Conservation (phyloP, 228 moss, liverwort and hornwort genomes). For the Sphagnum fallax region DNA sequence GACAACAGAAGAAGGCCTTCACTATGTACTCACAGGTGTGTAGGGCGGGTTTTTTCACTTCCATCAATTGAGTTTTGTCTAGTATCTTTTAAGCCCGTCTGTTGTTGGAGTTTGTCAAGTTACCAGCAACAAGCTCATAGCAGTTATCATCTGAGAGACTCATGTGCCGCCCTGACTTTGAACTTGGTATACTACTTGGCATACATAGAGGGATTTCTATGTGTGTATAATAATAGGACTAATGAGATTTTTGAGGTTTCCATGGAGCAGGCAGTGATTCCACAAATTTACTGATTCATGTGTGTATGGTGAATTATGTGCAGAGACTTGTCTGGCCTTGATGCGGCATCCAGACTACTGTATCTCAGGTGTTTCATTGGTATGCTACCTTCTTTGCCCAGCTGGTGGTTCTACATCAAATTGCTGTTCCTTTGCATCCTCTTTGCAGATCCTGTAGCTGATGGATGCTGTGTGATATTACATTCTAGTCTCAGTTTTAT, state of each 20-base stretch:
- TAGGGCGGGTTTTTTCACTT: background rate
- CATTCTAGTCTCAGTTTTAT: background rate
- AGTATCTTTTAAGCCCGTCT: background rate
- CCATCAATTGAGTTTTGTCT: background rate
- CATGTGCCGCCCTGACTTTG: background rate
- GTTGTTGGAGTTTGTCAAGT: background rate
- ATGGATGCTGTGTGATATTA: background rate
- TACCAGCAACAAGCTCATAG: background rate
- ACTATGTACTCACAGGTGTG: conserved; percentile 73
- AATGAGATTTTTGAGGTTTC: too few species aligned
- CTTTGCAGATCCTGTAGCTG: background rate
- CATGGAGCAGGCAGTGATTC: too few species aligned
- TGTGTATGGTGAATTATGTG: conserved; percentile 3
- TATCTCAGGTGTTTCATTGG: conserved; percentile 79
- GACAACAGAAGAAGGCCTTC: conserved; percentile 74
- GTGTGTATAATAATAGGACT: too few species aligned
- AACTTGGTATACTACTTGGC: too few species aligned
- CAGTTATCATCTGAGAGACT: background rate
- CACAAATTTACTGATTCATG: too few species aligned
- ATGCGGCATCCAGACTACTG: conserved; percentile 94
- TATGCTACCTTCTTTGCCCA: conserved; percentile 12
- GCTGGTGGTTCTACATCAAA: too few species aligned
- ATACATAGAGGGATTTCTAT: too few species aligned
- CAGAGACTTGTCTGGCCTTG: conserved; percentile 85
- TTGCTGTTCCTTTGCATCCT: too few species aligned